These are phyloP conservation scores for Talaromyces trachyspermus DNA, from an alignment of 495 filamentous ascomycete species.

Conservation along the genomic window DNA sequence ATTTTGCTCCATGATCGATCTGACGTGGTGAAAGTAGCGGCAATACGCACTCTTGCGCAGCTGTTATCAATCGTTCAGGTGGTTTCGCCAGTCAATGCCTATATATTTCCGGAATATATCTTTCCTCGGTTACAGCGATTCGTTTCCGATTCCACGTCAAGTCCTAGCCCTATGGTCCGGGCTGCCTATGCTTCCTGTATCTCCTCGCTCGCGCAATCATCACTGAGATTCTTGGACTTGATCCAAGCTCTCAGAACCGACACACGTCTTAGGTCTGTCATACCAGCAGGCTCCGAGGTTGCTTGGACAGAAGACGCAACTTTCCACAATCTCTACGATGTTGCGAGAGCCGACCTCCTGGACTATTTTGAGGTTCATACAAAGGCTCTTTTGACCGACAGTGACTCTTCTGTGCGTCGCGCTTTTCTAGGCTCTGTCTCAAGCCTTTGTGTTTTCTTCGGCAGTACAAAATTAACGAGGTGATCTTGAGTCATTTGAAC, in stretches of 20 bases:
- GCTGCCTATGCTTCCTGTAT: slow-evolving; percentile 90
- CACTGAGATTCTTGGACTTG: slow-evolving; percentile 79
- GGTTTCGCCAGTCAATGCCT: slow-evolving; percentile 89
- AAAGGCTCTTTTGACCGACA: slow-evolving; percentile 81
- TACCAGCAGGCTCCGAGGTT: slow-evolving; percentile 55
- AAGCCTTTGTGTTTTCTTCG: slow-evolving; percentile 91
- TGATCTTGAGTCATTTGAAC: slow-evolving; percentile 90
- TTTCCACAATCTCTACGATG: slow-evolving; percentile 77
- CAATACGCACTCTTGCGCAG: slow-evolving; percentile 78
- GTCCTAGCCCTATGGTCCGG: slow-evolving; percentile 63
- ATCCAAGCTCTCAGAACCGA: slow-evolving; percentile 82
- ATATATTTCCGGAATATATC: slow-evolving; percentile 93
- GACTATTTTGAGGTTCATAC: slow-evolving; percentile 80
- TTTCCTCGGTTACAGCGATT: slow-evolving; percentile 74
- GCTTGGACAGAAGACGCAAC: slow-evolving; percentile 64
- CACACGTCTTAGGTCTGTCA: slow-evolving; percentile 67
- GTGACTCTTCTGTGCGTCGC: slow-evolving; percentile 77
- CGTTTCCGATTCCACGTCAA: slow-evolving; percentile 45
- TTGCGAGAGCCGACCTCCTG: slow-evolving; percentile 66
- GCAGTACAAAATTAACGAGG: slow-evolving; percentile 83
- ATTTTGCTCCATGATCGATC: slow-evolving; percentile 69
- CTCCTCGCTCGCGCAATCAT: slow-evolving; percentile 84
- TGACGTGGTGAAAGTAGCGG: slow-evolving; percentile 76
- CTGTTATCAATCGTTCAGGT: slow-evolving; percentile 79
- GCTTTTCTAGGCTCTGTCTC: slow-evolving; percentile 93